Evolutionary conservation across 1,139 yeast species (phyloP).

Genomic region (Geotrichum europaeum): DNA sequence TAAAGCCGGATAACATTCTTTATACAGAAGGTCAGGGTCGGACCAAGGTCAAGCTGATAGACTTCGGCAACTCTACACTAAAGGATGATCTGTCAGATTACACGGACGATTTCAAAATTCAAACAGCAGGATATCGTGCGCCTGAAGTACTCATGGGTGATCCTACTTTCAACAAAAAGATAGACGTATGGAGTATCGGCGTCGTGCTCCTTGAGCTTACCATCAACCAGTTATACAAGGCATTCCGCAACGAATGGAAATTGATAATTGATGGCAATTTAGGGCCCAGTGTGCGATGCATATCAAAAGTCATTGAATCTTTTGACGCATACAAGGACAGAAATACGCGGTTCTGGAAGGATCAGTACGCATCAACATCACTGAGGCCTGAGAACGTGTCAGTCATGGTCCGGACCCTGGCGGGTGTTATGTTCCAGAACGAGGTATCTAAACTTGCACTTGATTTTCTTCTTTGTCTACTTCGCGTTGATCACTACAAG

Average conservation of each 20-base stretch:
- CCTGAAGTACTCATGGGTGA: conserved; percentile 30
- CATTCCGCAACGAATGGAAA: conserved; percentile 19
- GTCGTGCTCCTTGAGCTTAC: conserved; percentile 26
- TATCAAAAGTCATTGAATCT: conserved; percentile 23
- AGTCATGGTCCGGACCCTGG: conserved; percentile 10
- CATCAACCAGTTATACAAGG: conserved; percentile 19
- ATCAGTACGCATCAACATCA: conserved; percentile 15
- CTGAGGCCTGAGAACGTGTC: conserved; percentile 11
- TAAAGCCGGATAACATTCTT: conserved; percentile 77
- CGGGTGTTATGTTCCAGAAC: conserved; percentile 8
- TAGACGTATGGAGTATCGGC: conserved; percentile 29
- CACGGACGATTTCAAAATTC: conserved; percentile 25
- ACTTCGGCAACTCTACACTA: conserved; percentile 26
- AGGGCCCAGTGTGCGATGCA: conserved; percentile 15
- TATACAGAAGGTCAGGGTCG: conserved; percentile 18
- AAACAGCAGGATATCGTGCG: conserved; percentile 27
- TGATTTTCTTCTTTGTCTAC: conserved; percentile 22
- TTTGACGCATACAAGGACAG: conserved; percentile 20
- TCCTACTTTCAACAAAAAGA: conserved; percentile 22
- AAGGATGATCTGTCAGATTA: conserved; percentile 20
- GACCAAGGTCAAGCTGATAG: conserved; percentile 24
- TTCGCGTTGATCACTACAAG: conserved; percentile 74
- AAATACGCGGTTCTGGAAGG: conserved; percentile 21
- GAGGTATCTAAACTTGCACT: conserved; percentile 11
- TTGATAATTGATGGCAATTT: conserved; percentile 14